Percentiles rank a stretch among this genome's conserved stretches.
Evolutionary conservation across 306 rosid species (phyloP).

Genomic region (Cajanus cajan): DNA sequence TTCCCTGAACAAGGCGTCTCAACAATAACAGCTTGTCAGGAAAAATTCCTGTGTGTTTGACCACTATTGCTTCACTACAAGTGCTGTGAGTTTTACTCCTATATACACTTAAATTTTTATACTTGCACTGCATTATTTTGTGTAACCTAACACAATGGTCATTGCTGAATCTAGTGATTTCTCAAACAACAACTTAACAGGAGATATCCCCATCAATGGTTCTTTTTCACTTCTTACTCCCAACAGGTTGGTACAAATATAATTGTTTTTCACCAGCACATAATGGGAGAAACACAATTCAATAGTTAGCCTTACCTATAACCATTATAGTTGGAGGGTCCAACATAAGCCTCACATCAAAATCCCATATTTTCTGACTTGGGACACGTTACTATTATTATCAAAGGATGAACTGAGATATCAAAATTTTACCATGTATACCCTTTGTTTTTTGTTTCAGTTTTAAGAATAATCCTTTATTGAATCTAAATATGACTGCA

Average conservation of each 20-base stretch:
- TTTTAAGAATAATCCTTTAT: conserved; percentile 43
- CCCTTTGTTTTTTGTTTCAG: conserved; percentile 41
- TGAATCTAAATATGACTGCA: conserved; percentile 32
- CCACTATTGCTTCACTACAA: conserved; percentile 51
- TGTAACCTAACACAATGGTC: conserved; percentile 30
- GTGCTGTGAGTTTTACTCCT: conserved; percentile 75
- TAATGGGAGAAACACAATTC: background rate
- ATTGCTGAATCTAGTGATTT: conserved; percentile 69
- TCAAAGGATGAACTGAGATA: conserved; percentile 4
- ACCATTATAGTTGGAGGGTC: no score
- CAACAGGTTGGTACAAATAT: conserved; percentile 59
- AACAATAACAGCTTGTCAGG: conserved; percentile 81
- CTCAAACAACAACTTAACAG: conserved; percentile 63
- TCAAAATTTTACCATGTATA: conserved; percentile 21
- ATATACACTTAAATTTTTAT: background rate
- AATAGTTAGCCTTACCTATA: background rate
- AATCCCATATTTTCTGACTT: background rate
- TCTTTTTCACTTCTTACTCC: conserved; percentile 84
- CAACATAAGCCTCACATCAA: no score
- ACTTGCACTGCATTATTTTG: background rate
- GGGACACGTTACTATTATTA: background rate
- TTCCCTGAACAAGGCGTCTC: conserved; percentile 75
- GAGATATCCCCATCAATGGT: conserved; percentile 68
- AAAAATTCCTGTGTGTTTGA: conserved; percentile 57
- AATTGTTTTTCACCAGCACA: background rate